phyloP scores from a whole-genome alignment of 768 basidiomycete species.

The Naganishia vaughanmartiniae region DNA sequence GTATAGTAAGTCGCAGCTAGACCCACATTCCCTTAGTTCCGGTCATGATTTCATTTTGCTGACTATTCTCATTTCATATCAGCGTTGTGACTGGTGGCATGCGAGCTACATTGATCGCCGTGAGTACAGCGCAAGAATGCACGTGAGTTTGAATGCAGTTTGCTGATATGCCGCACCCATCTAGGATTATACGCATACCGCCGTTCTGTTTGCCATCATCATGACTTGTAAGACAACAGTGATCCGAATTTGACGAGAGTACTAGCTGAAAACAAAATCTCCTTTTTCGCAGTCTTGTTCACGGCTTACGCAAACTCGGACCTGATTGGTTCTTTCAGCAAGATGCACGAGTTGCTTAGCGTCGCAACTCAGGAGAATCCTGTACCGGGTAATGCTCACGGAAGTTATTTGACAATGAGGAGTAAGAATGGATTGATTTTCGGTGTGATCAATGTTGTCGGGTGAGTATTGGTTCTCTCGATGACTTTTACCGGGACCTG shows the following conservation, averaged over 20 bases:
- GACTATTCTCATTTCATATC: constrained; percentile 19
- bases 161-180: constrained; percentile 8
- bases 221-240: constrained; percentile 62
- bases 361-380: constrained; percentile 60
- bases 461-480: constrained; percentile 55
- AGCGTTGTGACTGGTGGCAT: constrained; percentile 52
- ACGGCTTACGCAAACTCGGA: constrained; percentile 75
- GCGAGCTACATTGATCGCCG: constrained; percentile 46
- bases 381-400: constrained; percentile 75
- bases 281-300: constrained; percentile 17
- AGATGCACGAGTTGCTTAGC: constrained; percentile 78
- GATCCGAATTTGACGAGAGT: too few species aligned
- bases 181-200: constrained; percentile 70
- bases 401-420: constrained; percentile 78
- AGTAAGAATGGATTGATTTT: constrained; percentile 76
- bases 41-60: background rate
- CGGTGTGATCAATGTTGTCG: constrained; percentile 80
- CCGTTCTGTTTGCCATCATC: constrained; percentile 82
- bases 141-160: background rate
- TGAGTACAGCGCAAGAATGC: background rate
- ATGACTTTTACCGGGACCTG: background rate
- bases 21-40: background rate
- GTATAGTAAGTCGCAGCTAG: constrained; percentile 58
- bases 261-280: background rate
- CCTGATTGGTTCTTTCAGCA: constrained; percentile 67